These are phyloP conservation scores for Asterella californica DNA, from an alignment of 225 moss, liverwort and hornwort species.

Conservation along the genomic window DNA sequence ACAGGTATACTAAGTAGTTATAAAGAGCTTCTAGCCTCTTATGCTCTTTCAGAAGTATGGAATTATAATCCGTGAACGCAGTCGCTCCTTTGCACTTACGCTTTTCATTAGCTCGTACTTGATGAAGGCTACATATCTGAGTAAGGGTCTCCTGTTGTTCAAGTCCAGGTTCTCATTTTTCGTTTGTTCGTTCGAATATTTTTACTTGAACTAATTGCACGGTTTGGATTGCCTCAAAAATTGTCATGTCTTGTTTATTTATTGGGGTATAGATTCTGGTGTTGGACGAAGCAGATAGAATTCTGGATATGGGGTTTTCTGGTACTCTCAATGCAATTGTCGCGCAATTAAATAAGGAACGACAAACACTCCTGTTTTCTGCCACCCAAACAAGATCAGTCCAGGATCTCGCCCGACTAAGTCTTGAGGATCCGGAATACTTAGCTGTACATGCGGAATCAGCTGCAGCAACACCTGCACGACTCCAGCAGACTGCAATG, in stretches of 20 bases:
- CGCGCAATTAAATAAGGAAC: conserved; percentile 75
- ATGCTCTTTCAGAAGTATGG: background rate
- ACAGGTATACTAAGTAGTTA: conserved; percentile 49
- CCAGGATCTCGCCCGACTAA: conserved; percentile 92
- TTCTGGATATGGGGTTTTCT: conserved; percentile 94
- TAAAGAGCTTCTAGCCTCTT: background rate
- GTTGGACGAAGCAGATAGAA: conserved; percentile 97
- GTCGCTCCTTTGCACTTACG: no score
- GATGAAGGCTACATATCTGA: no score
- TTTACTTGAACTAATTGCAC: background rate
- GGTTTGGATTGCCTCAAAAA: background rate
- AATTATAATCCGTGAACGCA: background rate
- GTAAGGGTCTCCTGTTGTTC: no score
- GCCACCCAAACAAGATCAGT: conserved; percentile 94
- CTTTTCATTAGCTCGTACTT: no score
- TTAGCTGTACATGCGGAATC: conserved; percentile 98
- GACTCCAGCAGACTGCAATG: conserved; percentile 88
- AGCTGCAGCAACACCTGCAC: conserved; percentile 79
- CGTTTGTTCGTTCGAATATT: no score
- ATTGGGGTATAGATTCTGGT: conserved; percentile 58
- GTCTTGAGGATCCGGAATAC: conserved; percentile 88
- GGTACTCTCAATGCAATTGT: conserved; percentile 85
- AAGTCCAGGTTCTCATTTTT: background rate
- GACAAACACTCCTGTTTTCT: conserved; percentile 93
- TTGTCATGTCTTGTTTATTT: background rate